Conservation (phyloP, 1,284 basidiomycete genomes). For the Rhodotorula sp. region DNA sequence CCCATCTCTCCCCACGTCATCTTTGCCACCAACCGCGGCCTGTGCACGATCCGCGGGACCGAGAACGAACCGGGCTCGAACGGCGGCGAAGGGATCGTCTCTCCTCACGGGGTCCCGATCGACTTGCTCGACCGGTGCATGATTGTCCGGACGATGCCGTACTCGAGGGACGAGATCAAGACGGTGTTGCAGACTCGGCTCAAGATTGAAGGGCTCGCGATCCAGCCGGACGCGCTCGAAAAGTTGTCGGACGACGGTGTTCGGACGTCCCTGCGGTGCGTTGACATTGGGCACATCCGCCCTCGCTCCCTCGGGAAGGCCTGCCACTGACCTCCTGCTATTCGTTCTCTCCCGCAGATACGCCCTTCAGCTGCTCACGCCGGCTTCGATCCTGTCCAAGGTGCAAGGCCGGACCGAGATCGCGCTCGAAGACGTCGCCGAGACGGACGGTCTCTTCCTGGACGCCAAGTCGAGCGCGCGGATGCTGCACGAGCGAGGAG, state of each 20-base stretch:
- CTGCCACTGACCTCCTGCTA: background rate
- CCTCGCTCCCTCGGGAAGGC: too few relatives aligned
- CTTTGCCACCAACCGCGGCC: constrained; percentile 92
- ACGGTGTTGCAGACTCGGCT: constrained; percentile 84
- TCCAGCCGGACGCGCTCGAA: constrained; percentile 75
- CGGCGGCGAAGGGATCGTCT: constrained; percentile 69
- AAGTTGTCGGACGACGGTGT: constrained; percentile 80
- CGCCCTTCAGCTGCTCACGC: constrained; percentile 86
- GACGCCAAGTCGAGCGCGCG: constrained; percentile 66
- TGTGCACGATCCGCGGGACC: constrained; percentile 87
- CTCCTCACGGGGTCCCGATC: constrained; percentile 90
- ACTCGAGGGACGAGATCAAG: constrained; percentile 79
- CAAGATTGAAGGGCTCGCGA: constrained; percentile 77
- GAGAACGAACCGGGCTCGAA: constrained; percentile 53
- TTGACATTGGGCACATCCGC: constrained; percentile 64
- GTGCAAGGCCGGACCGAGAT: constrained; percentile 78
- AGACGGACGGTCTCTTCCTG: constrained; percentile 82
- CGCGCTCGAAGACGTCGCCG: constrained; percentile 77
- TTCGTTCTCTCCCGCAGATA: constrained; percentile 59
- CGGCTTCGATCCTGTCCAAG: constrained; percentile 82
- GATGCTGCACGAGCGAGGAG: constrained; percentile 24
- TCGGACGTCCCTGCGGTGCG: constrained; percentile 75
- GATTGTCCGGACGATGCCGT: constrained; percentile 90
- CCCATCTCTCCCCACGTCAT: constrained; percentile 97
- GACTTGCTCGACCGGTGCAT: constrained; percentile 94